phyloP scores from a whole-genome alignment of 73 alveolate genomes.

The Breviolum minutum region DNA sequence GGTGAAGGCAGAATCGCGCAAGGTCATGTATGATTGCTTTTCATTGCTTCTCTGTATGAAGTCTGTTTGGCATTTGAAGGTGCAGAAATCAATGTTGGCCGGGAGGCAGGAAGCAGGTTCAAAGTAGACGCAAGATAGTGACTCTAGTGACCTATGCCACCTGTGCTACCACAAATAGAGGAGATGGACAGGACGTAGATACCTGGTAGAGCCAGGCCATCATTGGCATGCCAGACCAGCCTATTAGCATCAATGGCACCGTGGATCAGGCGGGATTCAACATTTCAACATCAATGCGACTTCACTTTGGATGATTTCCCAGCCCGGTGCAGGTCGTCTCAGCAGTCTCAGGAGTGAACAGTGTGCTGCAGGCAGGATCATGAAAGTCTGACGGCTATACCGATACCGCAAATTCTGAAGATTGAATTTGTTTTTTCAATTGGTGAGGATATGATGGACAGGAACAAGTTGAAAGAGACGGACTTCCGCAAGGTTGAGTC shows the following conservation, averaged over 20 bases:
- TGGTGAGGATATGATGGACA: constrained; percentile 73
- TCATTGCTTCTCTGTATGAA: too few species aligned
- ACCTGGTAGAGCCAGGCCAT: constrained; percentile 1
- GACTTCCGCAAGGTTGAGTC: constrained; percentile 33
- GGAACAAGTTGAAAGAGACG: constrained; percentile 42
- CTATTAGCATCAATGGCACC: constrained; percentile 79
- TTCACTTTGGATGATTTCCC: not conserved
- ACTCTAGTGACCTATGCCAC: too few species aligned
- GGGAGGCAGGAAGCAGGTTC: constrained; percentile 15
- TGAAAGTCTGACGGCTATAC: not conserved
- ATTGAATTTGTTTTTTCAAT: not conserved
- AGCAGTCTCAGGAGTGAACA: constrained; percentile 73
- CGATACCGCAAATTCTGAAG: not conserved
- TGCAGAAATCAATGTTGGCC: constrained; percentile 84
- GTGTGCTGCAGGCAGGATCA: constrained; percentile 52
- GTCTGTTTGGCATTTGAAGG: not conserved
- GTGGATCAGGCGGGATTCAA: constrained; percentile 45
- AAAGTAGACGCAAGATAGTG: not conserved
- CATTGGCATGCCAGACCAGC: constrained; percentile 86
- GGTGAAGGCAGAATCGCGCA: too few species aligned
- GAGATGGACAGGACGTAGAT: not conserved
- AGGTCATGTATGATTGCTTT: too few species aligned
- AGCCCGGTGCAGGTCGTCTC: constrained; percentile 19
- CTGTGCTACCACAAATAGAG: not conserved
- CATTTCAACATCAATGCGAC: not conserved